phyloP scores from a whole-genome alignment of 108 stramenopile species.

The Cylindrotheca fusiformis region DNA sequence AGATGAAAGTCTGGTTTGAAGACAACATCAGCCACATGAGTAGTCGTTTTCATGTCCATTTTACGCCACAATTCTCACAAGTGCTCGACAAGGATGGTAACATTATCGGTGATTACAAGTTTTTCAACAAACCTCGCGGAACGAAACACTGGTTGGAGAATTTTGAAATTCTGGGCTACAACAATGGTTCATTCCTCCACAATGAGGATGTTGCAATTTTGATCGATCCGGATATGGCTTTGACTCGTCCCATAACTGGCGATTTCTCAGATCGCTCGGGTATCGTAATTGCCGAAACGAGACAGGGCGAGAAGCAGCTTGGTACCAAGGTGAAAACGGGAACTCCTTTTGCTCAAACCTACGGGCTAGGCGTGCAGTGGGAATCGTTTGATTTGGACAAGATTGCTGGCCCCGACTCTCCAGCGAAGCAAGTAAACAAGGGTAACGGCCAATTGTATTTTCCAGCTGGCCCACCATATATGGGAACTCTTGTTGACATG shows the following conservation, averaged over 20 bases:
- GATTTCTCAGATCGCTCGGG: conserved; percentile 44
- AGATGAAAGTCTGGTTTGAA: conserved; percentile 22
- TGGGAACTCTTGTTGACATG: conserved; percentile 81
- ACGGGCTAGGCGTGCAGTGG: conserved; percentile 85
- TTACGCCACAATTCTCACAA: conserved; percentile 71
- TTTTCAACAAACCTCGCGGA: conserved; percentile 87
- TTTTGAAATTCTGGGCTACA: conserved; percentile 31
- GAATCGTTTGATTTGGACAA: conserved; percentile 60
- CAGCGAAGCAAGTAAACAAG: conserved; percentile 36
- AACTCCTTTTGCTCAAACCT: conserved; percentile 79
- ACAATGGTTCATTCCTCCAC: background rate
- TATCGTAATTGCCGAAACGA: background rate
- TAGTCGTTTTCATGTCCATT: conserved; percentile 56
- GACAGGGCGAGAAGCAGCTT: background rate
- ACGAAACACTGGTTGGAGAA: conserved; percentile 71
- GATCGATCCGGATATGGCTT: conserved; percentile 94
- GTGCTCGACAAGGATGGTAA: conserved; percentile 51
- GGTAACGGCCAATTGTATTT: conserved; percentile 53
- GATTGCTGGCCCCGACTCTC: conserved; percentile 51
- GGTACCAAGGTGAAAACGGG: conserved; percentile 60
- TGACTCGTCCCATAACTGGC: conserved; percentile 77
- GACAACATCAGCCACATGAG: conserved; percentile 39
- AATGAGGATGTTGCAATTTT: conserved; percentile 83
- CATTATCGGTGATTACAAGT: conserved; percentile 71
- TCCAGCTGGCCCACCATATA: conserved; percentile 89